A percentile compares a stretch with the other conserved stretches of the same genome.
These are phyloP conservation scores for Lyophyllum atratum DNA, from an alignment of 768 basidiomycete species.

Conservation along the genomic window DNA sequence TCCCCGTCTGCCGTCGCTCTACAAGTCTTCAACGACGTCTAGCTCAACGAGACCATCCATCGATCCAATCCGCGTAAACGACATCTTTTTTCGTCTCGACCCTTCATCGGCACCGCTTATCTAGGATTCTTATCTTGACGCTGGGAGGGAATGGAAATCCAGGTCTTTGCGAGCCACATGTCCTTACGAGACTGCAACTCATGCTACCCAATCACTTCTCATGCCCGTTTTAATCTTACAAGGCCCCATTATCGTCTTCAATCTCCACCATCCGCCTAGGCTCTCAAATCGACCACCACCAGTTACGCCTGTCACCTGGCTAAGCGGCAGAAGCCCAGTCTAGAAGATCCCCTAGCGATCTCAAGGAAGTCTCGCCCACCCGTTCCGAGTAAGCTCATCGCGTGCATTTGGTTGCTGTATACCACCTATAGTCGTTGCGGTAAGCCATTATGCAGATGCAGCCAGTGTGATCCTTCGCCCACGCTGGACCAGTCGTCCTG, in stretches of 20 bases:
- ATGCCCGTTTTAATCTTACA: not conserved
- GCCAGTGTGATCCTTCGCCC: not conserved
- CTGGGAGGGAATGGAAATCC: too few relatives aligned
- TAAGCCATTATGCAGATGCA: not conserved
- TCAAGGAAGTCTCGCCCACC: not conserved
- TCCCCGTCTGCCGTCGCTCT: not conserved
- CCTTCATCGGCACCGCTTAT: not conserved
- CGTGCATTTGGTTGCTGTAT: not conserved
- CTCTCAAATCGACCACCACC: not conserved
- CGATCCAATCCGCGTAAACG: not conserved
- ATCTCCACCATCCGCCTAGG: too few relatives aligned
- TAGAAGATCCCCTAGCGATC: not conserved
- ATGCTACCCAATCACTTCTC: not conserved
- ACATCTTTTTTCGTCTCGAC: slow-evolving; percentile 1
- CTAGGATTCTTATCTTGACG: too few relatives aligned
- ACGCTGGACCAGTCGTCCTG: not conserved
- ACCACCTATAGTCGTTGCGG: not conserved
- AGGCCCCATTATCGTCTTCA: not conserved
- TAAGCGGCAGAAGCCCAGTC: not conserved
- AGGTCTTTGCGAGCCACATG: too few relatives aligned
- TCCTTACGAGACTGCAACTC: not conserved
- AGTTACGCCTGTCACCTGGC: not conserved
- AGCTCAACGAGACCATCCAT: not conserved
- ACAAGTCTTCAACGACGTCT: not conserved
- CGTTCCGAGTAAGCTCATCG: not conserved